phyloP scores from a whole-genome alignment of 495 filamentous ascomycete genomes.

The Astrothelium subdiscretum region DNA sequence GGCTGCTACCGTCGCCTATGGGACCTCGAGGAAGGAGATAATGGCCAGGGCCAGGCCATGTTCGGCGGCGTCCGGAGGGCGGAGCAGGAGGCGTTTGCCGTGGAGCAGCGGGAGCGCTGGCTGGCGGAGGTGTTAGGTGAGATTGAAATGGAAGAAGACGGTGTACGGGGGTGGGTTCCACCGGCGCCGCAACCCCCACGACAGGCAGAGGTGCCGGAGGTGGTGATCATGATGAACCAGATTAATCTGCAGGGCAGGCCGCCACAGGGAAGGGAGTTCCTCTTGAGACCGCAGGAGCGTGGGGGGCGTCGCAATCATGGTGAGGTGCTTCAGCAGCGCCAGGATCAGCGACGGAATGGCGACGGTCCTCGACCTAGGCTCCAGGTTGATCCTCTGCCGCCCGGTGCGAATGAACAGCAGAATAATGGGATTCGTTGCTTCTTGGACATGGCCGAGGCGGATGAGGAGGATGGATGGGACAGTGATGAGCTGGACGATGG shows the following conservation, averaged over 20 bases:
- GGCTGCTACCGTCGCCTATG: conserved; percentile 74
- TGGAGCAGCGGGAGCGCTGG: conserved; percentile 5
- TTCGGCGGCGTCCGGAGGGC: conserved; percentile 37
- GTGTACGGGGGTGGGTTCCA: not conserved
- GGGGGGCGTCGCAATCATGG: not conserved
- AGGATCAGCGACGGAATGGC: not conserved
- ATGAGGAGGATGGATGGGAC: conserved; percentile 54
- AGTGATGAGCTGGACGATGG: conserved; percentile 47
- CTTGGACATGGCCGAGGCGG: conserved; percentile 41
- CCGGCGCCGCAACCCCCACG: not conserved
- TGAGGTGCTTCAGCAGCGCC: not conserved
- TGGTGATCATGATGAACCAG: not conserved
- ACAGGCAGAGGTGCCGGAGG: not conserved
- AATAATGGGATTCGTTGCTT: conserved; percentile 39
- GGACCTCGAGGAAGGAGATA: conserved; percentile 81
- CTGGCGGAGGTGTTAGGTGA: not conserved
- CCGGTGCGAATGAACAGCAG: conserved; percentile 11
- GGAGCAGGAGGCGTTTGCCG: conserved; percentile 16
- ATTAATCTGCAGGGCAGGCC: not conserved
- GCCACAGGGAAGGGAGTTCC: not conserved
- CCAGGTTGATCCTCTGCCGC: too few relatives aligned
- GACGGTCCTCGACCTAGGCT: not conserved
- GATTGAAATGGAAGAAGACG: conserved; percentile 1
- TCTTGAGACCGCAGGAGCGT: not conserved
- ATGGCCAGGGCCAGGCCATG: conserved; percentile 44